A percentile compares a stretch with the other conserved stretches of the same genome.
These are phyloP conservation scores for Candida palmyrensis DNA, from an alignment of 805 yeast genomes.

Conservation along the genomic window DNA sequence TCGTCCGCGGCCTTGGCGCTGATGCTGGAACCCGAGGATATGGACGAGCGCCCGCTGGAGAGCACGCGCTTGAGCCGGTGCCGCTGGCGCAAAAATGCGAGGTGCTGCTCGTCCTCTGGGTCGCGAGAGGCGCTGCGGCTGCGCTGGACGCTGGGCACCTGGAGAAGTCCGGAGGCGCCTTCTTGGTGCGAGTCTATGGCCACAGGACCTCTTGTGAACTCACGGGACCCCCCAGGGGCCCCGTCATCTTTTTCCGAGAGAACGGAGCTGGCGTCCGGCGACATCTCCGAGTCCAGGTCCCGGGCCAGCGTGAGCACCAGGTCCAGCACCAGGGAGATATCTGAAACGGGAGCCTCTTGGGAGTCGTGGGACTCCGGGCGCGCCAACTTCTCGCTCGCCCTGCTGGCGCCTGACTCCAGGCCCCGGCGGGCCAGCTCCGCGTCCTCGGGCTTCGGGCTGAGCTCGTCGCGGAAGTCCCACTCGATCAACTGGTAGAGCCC, in stretches of 20 bases:
- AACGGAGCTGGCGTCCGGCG: background rate
- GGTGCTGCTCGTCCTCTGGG: constrained; percentile 13
- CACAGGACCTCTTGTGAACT: no score
- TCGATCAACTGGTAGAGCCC: constrained; percentile 71
- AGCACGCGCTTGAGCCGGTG: constrained; percentile 7
- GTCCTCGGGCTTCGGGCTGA: constrained; percentile 7
- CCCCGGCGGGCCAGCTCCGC: no score
- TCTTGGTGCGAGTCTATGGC: no score
- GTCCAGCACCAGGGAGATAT: no score
- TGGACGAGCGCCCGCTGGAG: constrained; percentile 8
- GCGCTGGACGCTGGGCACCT: constrained; percentile 1
- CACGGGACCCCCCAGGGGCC: no score
- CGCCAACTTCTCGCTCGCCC: background rate
- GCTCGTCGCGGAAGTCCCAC: constrained; percentile 55
- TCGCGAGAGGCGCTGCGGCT: background rate
- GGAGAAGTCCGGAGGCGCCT: no score
- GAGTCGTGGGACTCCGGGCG: background rate
- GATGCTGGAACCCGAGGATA: constrained; percentile 3
- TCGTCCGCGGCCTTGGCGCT: constrained; percentile 5
- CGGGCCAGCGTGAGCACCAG: background rate
- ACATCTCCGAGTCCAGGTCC: background rate
- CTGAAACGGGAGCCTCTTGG: no score
- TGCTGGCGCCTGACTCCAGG: no score
- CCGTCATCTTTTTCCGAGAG: background rate
- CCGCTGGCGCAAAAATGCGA: constrained; percentile 13